Base-by-base conservation (phyloP, 2,329 filamentous ascomycete genomes). In the Cladosporium sp. region DNA sequence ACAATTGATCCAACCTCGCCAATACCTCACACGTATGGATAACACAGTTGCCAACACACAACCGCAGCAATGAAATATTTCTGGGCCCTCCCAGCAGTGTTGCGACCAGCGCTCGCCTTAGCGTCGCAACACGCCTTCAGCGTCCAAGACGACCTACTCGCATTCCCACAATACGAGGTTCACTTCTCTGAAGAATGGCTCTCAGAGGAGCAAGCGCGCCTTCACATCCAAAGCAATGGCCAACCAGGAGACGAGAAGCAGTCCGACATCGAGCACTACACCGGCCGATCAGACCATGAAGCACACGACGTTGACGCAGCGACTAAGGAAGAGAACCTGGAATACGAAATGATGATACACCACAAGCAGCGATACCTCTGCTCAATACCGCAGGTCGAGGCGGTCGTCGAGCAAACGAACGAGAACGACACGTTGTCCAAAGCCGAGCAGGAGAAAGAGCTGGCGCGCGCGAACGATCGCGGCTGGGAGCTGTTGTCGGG, bases 81-180 rank as follows among this genome's bases (percentile, higher is more conserved):
- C 71, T 80, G 81, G 77, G 81, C 81, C 11, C 75, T 84, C 28
- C 80, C 82, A 24, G 80, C 81, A 2, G 71, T 84, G 24, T 68
- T 83, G 69, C 80, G 81, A 67, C 74, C 83, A 59, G 81, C 80
- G 64, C 77, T 84, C 66, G 85, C 74, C n/a, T 69, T 76, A n/a
- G 72, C 71, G 14, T 65, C 71, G n/a, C 74, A 74, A 84, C 84
- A 84, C 71, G 79, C 83, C 24, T 97, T 97, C 81, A 96, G 90
- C 80, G 91, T 96, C 65, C 89, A 95, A 74, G 92, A 96, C 75
- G 93, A 97, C 76, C 79, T 97, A 61, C 85, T 96, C 65, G 92
- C 92, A 21, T 92, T 90, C 79, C 93, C 93, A 12, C 76, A 97
- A 90, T 97, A 91, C 75, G 90, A 95, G 75, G 85, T 97, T 32